Evolutionary conservation across 805 yeast genomes (phyloP).

Genomic region (Danielia reshetovae): DNA sequence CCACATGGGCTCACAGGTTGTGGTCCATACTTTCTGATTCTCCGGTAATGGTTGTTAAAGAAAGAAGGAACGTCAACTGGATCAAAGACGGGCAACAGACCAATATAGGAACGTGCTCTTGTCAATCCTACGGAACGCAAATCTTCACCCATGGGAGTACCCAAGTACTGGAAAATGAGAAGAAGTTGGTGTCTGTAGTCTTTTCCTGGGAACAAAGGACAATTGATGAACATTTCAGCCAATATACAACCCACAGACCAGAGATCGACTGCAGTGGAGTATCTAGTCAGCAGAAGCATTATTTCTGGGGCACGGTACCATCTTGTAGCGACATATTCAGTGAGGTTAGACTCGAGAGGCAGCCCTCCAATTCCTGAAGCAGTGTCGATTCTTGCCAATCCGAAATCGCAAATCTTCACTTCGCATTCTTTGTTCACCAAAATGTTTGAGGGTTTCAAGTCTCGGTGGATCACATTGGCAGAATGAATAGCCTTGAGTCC

Average conservation of each 20-base stretch:
- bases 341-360: conserved; percentile 44
- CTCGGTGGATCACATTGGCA: conserved; percentile 72
- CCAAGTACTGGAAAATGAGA: conserved; percentile 63
- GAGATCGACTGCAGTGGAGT: conserved; percentile 71
- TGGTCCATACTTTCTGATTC: conserved; percentile 11
- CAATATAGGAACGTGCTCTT: conserved; percentile 13
- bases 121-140: conserved; percentile 12
- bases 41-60: conserved; percentile 10
- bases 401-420: conserved; percentile 75
- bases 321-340: conserved; percentile 80
- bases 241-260: conserved; percentile 81
- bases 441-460: conserved; percentile 71
- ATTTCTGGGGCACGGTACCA: conserved; percentile 87
- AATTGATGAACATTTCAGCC: conserved; percentile 60
- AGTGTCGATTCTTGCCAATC: conserved; percentile 52
- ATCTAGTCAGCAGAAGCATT: conserved; percentile 69
- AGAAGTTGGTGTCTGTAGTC: conserved; percentile 68
- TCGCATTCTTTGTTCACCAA: conserved; percentile 68
- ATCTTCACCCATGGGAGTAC: conserved; percentile 51
- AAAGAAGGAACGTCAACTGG: conserved; percentile 4
- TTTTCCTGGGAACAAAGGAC: conserved; percentile 71
- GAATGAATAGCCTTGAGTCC: conserved; percentile 70
- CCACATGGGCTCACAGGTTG: conserved; percentile 13
- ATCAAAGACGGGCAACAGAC: conserved; percentile 11
- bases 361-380: conserved; percentile 35